Base-by-base conservation (phyloP, 1,284 basidiomycete species). In the Ganoderma leucocontextum region DNA sequence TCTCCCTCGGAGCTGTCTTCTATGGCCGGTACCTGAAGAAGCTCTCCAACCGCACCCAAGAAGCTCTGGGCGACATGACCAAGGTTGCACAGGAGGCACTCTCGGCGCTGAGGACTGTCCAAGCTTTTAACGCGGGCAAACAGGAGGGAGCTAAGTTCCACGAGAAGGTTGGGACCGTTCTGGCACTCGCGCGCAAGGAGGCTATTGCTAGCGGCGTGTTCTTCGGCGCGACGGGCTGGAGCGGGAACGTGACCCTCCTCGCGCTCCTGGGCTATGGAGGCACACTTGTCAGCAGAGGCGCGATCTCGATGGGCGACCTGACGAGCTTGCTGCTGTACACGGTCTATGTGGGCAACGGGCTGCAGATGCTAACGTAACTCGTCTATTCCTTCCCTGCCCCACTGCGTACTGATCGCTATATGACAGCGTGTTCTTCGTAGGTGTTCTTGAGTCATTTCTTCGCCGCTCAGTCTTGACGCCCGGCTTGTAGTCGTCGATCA, bases 21-120 rank as follows among this genome's bases (percentile, higher is more conserved):
- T 99, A 99, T 78, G 97, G 97, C 67, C 89, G 96, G 15, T 99
- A 98, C 80, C 82, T 99, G 61, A 96, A 97, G 77, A 92, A 91
- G 72, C 86, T 99, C 3, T 96, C 95, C 17, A 95, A 95, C 77
- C 85, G 91, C 75, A 98, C 97, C 5, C 97, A 99, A 79, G 95
- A 97, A 77, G 95, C 96, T 1, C 87, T 98, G 55, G 96, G 96
- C 59, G 94, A 96, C 65, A 96, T 98, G 95, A 95, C 95, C 36
- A 96, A 96, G 84, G 87, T 91, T 8, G 96, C 97, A 2, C 91
- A 96, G 71, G 98, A 99, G 76, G 91, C 96, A 7, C 86, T 99
- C 12, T 91, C 94, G n/a, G 95, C 95, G 0, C 89, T 99, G 72
- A 90, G 96, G 17, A 99, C 97, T 0, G 94, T 99, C 0, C 95